Conservation (phyloP, 306 rosid species). For the Argentina anserina region DNA sequence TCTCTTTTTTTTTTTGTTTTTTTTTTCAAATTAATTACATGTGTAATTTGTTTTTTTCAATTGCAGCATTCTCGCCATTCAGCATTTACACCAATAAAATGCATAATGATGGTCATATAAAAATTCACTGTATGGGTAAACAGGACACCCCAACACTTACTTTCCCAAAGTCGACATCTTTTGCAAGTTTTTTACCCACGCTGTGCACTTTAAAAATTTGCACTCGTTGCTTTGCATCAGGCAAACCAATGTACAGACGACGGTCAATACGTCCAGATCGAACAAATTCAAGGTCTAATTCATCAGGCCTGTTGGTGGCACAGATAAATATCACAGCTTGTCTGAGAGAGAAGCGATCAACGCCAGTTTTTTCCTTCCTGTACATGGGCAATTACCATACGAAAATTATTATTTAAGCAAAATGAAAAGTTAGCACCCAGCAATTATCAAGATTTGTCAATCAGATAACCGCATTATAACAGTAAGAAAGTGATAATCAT, state of each 20-base stretch:
- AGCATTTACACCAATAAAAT: not conserved
- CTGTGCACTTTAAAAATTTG: conserved; percentile 87
- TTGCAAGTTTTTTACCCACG: conserved; percentile 69
- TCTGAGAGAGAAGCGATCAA: conserved; percentile 83
- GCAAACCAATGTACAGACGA: conserved; percentile 89
- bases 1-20: not conserved
- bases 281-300: conserved; percentile 86
- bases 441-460: not conserved
- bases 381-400: not conserved
- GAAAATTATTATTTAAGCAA: not conserved
- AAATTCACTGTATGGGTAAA: not conserved
- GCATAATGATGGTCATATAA: not conserved
- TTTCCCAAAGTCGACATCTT: conserved; percentile 73
- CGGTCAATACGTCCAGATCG: conserved; percentile 91
- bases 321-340: conserved; percentile 96
- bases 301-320: conserved; percentile 97
- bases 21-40: not conserved
- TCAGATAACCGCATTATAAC: not conserved
- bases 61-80: not conserved
- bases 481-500: not conserved
- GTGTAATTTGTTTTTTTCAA: not conserved
- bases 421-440: not conserved
- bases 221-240: conserved; percentile 85
- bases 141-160: conserved; percentile 38
- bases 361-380: conserved; percentile 87